Evolutionary conservation across 139 green algal genomes (phyloP).

Genomic region (Pleodorina starrii): DNA sequence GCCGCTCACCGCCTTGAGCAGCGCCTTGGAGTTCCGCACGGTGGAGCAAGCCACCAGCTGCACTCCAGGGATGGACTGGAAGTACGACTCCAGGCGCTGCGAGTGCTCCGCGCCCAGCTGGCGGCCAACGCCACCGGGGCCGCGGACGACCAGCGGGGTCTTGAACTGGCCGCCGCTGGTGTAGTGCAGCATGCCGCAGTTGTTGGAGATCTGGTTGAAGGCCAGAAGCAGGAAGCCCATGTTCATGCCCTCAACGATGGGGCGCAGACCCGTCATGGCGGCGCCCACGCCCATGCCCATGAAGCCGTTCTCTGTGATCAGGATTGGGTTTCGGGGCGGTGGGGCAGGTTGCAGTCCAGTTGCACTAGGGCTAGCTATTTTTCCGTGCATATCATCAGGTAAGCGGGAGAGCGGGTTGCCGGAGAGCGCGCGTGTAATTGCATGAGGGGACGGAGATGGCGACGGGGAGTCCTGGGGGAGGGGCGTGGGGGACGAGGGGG

Average conservation of each 20-base stretch:
- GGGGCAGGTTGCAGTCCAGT: too few species aligned
- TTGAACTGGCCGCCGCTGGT: constrained; percentile 97
- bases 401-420: too few species aligned
- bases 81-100: constrained; percentile 97
- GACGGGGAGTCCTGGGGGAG: too few species aligned
- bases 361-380: too few species aligned
- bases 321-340: too few species aligned
- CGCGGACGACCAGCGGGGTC: constrained; percentile 61
- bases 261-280: constrained; percentile 95
- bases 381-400: too few species aligned
- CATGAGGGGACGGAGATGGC: too few species aligned
- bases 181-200: constrained; percentile 98
- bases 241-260: constrained; percentile 99
- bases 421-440: too few species aligned
- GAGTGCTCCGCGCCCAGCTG: constrained; percentile 97
- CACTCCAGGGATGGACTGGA: constrained; percentile 96
- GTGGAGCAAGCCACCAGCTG: constrained; percentile 95
- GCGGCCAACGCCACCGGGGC: constrained; percentile 85
- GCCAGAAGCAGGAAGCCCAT: constrained; percentile 98
- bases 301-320: constrained; percentile 95
- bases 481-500: too few species aligned
- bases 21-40: constrained; percentile 90
- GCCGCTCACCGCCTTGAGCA: constrained; percentile 88
- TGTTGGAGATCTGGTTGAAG: constrained; percentile 99
- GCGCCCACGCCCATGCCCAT: constrained; percentile 97